Evolutionary conservation across 192 early-diverging fungal genomes (phyloP), one percentile per base, ranked within the genome.

Genomic region (Coemansia sp.): DNA sequence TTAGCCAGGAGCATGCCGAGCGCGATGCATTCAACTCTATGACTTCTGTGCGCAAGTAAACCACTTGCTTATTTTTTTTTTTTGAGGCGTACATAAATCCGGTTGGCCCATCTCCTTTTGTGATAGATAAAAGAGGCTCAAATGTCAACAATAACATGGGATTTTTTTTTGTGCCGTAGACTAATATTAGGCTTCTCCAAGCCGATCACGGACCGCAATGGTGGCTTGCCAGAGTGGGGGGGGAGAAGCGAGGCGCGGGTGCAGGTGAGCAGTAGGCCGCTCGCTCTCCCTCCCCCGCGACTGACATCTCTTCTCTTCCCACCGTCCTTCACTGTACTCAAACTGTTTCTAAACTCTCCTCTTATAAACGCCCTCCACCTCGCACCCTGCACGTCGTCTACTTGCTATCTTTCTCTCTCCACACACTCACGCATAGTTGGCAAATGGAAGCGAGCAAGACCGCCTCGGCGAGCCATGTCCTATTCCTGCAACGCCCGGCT

Each of bases 1-100:
- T 96, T 35, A 85, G 90, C 63, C 79, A 79, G 59, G 96, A 98
- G 80, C 75, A 86, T 72, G 86, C 85, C 18, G 91, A 93, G 80
- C 89, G 84, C 56, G 86, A 87, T 47, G 87, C 87, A 64, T 91
- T 90, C 73, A 87, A 92, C 74, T 84, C 84, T 65, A 79, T 84
- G 74, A 70, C 75, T 56, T 36, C 38, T 12, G 71, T 71, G 35
- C 58, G 47, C 21, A 82, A 82, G 79, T 74, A 61, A 70, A 62
- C 18, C 12, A 31, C 6, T 58, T 33, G 18, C 25, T 66, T 52
- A 12, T 11, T 65, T 23, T 23, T 39, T 16, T 43, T 45, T 41
- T 47, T 45, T 31, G 60, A n/a, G 16, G 59, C 4, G 31, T 47
- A 47, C 9, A 47, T 47, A 47, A 47, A 47, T 20, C 20, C 9